phyloP scores from a whole-genome alignment of 768 basidiomycete genomes.

The Hericium erinaceus region DNA sequence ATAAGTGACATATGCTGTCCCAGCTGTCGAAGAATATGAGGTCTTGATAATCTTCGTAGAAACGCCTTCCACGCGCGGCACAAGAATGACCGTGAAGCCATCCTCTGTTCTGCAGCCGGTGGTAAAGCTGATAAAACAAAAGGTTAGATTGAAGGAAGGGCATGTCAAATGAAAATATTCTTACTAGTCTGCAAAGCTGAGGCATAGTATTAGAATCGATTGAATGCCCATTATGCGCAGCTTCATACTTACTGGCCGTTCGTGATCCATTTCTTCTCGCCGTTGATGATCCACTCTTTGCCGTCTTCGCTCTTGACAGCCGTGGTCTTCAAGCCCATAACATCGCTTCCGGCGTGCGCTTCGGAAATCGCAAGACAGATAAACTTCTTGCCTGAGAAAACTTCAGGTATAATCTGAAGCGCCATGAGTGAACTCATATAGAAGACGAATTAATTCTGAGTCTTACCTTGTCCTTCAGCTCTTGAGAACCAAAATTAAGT shows the following conservation, averaged over 20 bases:
- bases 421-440: not conserved
- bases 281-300: slow-evolving; percentile 78
- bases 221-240: not conserved
- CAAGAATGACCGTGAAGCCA: slow-evolving; percentile 81
- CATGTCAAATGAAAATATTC: not conserved
- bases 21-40: slow-evolving; percentile 77
- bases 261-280: slow-evolving; percentile 82
- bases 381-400: slow-evolving; percentile 69
- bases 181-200: slow-evolving; percentile 31
- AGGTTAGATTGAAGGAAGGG: not conserved
- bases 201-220: slow-evolving; percentile 3
- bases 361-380: slow-evolving; percentile 86
- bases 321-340: slow-evolving; percentile 70
- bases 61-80: slow-evolving; percentile 74
- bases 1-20: slow-evolving; percentile 75
- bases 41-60: slow-evolving; percentile 84
- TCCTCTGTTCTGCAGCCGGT: slow-evolving; percentile 62
- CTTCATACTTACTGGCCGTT: slow-evolving; percentile 46
- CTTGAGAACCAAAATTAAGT: slow-evolving; percentile 68
- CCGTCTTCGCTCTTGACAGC: slow-evolving; percentile 78
- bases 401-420: slow-evolving; percentile 43
- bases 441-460: not conserved
- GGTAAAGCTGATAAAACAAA: slow-evolving; percentile 37
- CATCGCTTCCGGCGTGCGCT: slow-evolving; percentile 82
- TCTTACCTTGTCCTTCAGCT: slow-evolving; percentile 39